Base-by-base conservation (phyloP, 1,284 basidiomycete genomes). In the Ganoderma lucidum region DNA sequence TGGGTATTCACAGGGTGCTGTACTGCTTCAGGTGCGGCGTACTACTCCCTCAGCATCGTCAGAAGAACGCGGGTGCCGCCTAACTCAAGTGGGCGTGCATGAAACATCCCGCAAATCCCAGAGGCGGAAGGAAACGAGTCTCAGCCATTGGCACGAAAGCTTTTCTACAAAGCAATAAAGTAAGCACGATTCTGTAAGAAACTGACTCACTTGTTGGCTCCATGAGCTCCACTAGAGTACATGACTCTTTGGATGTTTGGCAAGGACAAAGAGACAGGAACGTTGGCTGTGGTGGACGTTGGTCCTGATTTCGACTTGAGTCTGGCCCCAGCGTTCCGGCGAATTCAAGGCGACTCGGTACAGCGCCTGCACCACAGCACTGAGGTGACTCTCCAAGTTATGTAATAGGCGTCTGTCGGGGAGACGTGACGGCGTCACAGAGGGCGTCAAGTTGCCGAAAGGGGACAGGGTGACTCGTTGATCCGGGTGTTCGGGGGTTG, bases 391-490 rank as follows among this genome's bases (percentile, higher is more conserved):
- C 44, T 19, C 19, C 14, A 23, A 51, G 48, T 51, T 23, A 23
- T 23, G 23, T 23, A 28, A 8, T 28, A 23, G 23, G 48, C 48
- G 48, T 51, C 48, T 51, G 23, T 51, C 2, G 55, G 55, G 19
- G 55, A 35, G 30, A 56, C 8, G 55, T 56, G 55, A 56, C 55
- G 30, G 55, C 17, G 55, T 56, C 30, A 56, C 55, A 28, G 2
- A 10, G 30, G 62, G 62, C 61, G 62, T 28, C 37, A 48, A 44
- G 17, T 30, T 58, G 15, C 59, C 60, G 19, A 37, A 62, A 65
- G 17, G 2, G 59, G 63, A 39, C 10, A 45, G 42, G 55, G 28
- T 68, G 67, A 68, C 67, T 68, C 67, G 45, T n/a, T 56, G 53
- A 48, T n/a, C n/a, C 14, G 45, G 45, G 28, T 23, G 51, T 30